Percentiles rank a stretch among this genome's conserved stretches.
Evolutionary conservation across 169 alveolate genomes (phyloP).

Genomic region (Babesia ovata): DNA sequence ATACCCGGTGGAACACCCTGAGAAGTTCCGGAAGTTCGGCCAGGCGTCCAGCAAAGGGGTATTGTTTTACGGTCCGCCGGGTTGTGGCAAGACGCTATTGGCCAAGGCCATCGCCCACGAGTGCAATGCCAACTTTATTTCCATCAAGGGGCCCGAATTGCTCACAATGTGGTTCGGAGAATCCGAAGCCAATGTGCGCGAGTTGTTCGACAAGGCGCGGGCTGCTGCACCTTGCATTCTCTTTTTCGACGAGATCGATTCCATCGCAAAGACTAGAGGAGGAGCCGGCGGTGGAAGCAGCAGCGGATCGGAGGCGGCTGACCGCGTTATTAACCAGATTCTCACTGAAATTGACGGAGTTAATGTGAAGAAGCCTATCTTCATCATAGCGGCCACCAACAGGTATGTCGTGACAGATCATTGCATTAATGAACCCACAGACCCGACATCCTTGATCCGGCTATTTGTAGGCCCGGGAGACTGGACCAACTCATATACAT

Average conservation of each 20-base stretch:
- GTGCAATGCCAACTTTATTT: conserved; percentile 84
- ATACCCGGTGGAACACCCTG: conserved; percentile 81
- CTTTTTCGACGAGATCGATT: conserved; percentile 98
- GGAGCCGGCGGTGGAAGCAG: conserved; percentile 69
- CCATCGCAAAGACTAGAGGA: conserved; percentile 92
- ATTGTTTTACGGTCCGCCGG: conserved; percentile 91
- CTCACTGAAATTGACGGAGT: conserved; percentile 95
- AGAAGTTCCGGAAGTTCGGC: conserved; percentile 79
- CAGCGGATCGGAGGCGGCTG: conserved; percentile 92
- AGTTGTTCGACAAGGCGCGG: conserved; percentile 79
- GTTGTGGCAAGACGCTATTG: conserved; percentile 94
- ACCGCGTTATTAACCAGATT: conserved; percentile 90
- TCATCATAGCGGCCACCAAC: conserved; percentile 93
- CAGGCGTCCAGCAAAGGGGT: conserved; percentile 84
- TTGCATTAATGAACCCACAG: conserved; percentile 47
- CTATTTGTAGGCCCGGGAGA: conserved; percentile 93
- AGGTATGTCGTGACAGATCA: conserved; percentile 17
- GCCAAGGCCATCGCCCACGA: conserved; percentile 92
- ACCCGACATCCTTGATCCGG: conserved; percentile 93
- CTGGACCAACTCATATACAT: conserved; percentile 91
- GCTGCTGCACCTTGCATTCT: conserved; percentile 90
- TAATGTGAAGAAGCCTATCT: conserved; percentile 88
- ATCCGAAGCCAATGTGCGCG: conserved; percentile 81
- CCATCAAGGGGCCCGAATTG: conserved; percentile 85
- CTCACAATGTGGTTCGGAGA: conserved; percentile 84